Base-by-base conservation (phyloP, 148 eudicot species). In the Rhododendron simsii region DNA sequence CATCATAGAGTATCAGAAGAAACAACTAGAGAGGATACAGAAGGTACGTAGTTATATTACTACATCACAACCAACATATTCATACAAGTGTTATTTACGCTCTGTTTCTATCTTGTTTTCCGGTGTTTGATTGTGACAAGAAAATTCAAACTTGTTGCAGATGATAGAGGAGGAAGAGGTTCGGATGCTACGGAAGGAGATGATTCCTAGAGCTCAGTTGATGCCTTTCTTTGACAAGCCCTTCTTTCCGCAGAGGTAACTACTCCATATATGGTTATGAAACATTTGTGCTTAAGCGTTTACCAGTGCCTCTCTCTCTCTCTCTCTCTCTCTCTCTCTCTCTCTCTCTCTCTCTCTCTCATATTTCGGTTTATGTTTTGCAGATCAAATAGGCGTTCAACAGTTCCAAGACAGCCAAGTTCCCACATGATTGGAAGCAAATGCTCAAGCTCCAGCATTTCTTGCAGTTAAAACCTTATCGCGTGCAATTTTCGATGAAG, bases 151-250 rank as follows among this genome's bases (percentile, higher is more conserved):
- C 14, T 23, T 69, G 39, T 20, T 37, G 78, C 88, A 95, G 98
- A 88, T 94, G 84, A 90, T 92, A 44, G 95, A 94, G 89, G 96
- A 95, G 86, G 94, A 95, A 88, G 94, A 95, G 78, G 86, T 94
- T 55, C 86, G 92, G 45, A 87, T 86, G 89, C 85, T 95, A 75
- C 93, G 98, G 82, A 93, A 92, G 76, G 96, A 94, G 53, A 92
- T 95, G 96, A 87, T 95, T 85, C 95, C 96, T 39, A 93, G 93
- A 92, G 98, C 98, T 76, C 96, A 94, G 55, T 44, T 93, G 85
- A 95, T 95, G 98, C 98, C 98, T 35, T 86, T 84, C 47, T 95
- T 95, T 53, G 95, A 95, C 74, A 88, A 86, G 80, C 98, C 98
- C 21, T 95, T 94, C 85, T 85, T 84, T 67, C 98, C 98, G 12